Base-by-base conservation (phyloP, 2,329 filamentous ascomycete species). In the Myotisia sp. region DNA sequence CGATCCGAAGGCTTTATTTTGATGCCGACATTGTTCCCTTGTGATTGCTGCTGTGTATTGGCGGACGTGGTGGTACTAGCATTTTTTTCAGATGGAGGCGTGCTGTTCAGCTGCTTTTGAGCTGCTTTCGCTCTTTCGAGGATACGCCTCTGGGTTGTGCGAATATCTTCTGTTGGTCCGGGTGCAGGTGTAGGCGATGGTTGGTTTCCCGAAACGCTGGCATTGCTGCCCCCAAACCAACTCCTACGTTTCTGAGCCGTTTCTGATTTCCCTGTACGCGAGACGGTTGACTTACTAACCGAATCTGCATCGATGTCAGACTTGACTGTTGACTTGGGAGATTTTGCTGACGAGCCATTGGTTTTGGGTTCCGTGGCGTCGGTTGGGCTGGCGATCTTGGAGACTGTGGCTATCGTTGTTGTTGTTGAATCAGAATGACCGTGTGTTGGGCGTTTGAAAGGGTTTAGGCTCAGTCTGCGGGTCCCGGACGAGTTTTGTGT, bases 371-470 rank as follows among this genome's bases (percentile, higher is more conserved):
- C n/a, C n/a, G n/a, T n/a, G n/a, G n/a, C n/a, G n/a, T n/a, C n/a
- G n/a, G n/a, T n/a, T n/a, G n/a, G n/a, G n/a, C n/a, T n/a, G n/a
- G n/a, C n/a, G n/a, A n/a, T n/a, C n/a, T n/a, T 31, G 12, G 38
- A 31, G 7, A 31, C 36, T 34, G 12, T 16, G 18, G 10, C 37
- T 37, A 22, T 19, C 30, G n/a, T 33, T 34, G 55, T 57, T 31
- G 52, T 51, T 17, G 54, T 49, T 2, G 57, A 60, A 34, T 48
- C 52, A n/a, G 47, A 50, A 5, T 47, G 41, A 8, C 44, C 49
- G 36, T 61, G 58, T 23, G 52, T 51, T 4, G 53, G 46, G 20
- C 59, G 58, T 41, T 55, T 62, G 46, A 62, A 62, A 2, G 55
- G 56, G 31, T 61, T 62, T 40, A 61, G 51, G 38, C 57, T 60